Evolutionary conservation across 805 yeast species (phyloP).

Genomic region (Vanderwaltozyma verrucispora): DNA sequence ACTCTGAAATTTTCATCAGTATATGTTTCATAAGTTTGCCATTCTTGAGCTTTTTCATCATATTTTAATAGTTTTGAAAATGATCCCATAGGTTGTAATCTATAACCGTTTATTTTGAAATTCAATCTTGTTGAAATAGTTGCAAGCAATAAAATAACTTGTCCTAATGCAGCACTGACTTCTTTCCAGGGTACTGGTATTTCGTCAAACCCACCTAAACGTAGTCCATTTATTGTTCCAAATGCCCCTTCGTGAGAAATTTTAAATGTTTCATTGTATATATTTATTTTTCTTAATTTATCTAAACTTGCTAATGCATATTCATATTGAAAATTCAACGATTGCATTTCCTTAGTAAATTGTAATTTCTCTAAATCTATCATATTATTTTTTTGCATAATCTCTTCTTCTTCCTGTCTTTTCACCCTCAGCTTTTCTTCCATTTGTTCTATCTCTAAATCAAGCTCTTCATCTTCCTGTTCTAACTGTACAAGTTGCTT

Average conservation of each 20-base stretch:
- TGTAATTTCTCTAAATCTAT: slow-evolving; percentile 43
- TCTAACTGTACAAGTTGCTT: slow-evolving; percentile 22
- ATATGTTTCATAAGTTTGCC: slow-evolving; percentile 44
- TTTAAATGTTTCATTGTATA: slow-evolving; percentile 71
- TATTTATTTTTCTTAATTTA: slow-evolving; percentile 62
- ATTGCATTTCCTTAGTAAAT: slow-evolving; percentile 46
- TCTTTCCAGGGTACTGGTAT: slow-evolving; percentile 77
- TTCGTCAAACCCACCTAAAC: slow-evolving; percentile 61
- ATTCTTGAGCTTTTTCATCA: slow-evolving; percentile 29
- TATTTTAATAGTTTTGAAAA: slow-evolving; percentile 55
- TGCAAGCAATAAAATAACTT: slow-evolving; percentile 56
- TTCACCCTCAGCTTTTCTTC: slow-evolving; percentile 39
- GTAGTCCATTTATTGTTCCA: slow-evolving; percentile 77
- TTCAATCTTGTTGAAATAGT: slow-evolving; percentile 52
- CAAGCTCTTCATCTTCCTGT: slow-evolving; percentile 33
- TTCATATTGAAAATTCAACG: slow-evolving; percentile 53
- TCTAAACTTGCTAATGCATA: slow-evolving; percentile 57
- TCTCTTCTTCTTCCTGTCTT: slow-evolving; percentile 37
- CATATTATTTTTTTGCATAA: slow-evolving; percentile 38
- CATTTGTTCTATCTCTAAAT: slow-evolving; percentile 34
- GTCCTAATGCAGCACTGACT: slow-evolving; percentile 86
- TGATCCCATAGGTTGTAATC: slow-evolving; percentile 74
- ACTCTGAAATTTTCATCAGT: slow-evolving; percentile 63
- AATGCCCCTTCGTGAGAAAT: slow-evolving; percentile 78
- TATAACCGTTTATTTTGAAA: slow-evolving; percentile 47